Evolutionary conservation across 768 basidiomycete genomes (phyloP), one percentile per base, ranked within the genome.

Genomic region (Lanmaoa pseudosensibilis): DNA sequence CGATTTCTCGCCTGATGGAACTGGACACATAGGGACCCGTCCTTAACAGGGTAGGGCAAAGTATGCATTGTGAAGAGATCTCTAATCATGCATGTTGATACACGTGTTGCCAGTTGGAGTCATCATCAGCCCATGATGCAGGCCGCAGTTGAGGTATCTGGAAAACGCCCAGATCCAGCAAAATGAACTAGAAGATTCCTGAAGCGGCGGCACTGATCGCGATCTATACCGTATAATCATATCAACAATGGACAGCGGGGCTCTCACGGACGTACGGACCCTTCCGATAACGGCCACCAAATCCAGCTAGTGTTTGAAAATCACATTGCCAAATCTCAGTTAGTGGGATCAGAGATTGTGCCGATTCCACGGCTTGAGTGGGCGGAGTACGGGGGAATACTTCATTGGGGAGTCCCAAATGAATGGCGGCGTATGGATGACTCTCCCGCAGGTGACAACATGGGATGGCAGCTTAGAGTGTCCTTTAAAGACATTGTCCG

Each of bases 241-340:
- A 59, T 63, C 61, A 64, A 51, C 32, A 45, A 32, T 27, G 41
- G 41, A 50, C 32, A 53, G 54, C 57, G 54, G 57, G 30, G 30
- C 56, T 72, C 68, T 61, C 68, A 70, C 66, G 66, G 30, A 61
- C 40, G 52, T 54, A 61, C 65, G 69, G 58, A 61, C 53, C 46
- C 39, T 59, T 56, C 59, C 65, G 60, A 60, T 49, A 55, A 37
- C 65, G 54, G 61, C 37, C 51, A 60, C 65, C 54, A 57, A 46
- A 58, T 49, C 16, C 51, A 59, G 46, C 40, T n/a, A 32, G 49
- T 57, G 53, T 52, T 50, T 66, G 67, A 67, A 60, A 60, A 58
- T 64, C 57, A 53, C 53, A 57, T 62, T 56, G 56, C 63, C 59
- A 63, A 50, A 60, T 61, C 59, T 61, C 68, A 57, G 40, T 37